Percentiles rank a stretch among this genome's conserved stretches.
Evolutionary conservation across 1,139 yeast genomes (phyloP).

Genomic region (Yamadazyma atmosphaerica): DNA sequence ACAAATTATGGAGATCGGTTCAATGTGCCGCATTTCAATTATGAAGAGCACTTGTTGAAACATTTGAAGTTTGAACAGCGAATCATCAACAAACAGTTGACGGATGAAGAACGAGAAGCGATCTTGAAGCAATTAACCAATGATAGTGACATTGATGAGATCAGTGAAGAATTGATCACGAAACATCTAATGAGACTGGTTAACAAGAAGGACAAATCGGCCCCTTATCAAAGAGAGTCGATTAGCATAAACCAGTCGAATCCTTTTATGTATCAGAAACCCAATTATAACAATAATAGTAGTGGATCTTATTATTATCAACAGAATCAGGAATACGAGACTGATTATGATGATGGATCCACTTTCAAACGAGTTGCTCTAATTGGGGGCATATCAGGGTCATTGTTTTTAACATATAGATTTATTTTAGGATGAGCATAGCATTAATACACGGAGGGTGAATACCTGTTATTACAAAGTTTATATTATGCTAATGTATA

Average conservation of each 20-base stretch:
- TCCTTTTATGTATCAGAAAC: slow-evolving; percentile 37
- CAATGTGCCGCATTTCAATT: slow-evolving; percentile 80
- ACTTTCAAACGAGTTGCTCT: slow-evolving; percentile 24
- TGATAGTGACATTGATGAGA: slow-evolving; percentile 28
- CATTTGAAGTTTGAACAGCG: slow-evolving; percentile 66
- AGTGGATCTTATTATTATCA: slow-evolving; percentile 2
- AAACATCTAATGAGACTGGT: slow-evolving; percentile 46
- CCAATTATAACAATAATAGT: slow-evolving; percentile 7
- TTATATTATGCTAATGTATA: slow-evolving; percentile 11
- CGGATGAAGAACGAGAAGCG: slow-evolving; percentile 31
- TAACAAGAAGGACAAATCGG: slow-evolving; percentile 19
- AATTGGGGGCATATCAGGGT: slow-evolving; percentile 36
- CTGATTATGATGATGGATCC: slow-evolving; percentile 23
- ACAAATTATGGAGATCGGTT: slow-evolving; percentile 45
- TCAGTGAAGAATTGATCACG: slow-evolving; percentile 44
- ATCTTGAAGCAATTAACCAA: slow-evolving; percentile 37
- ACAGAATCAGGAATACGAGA: slow-evolving; percentile 8
- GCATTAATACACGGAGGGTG: slow-evolving; percentile 2
- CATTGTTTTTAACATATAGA: slow-evolving; percentile 27
- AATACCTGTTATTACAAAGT: slow-evolving; percentile 5
- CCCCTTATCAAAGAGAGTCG: slow-evolving; percentile 7
- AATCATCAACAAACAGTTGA: slow-evolving; percentile 39
- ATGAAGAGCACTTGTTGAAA: slow-evolving; percentile 58
- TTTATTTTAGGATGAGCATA: slow-evolving; percentile 10
- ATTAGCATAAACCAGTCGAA: slow-evolving; percentile 13